Evolutionary conservation across 2,329 filamentous ascomycete species (phyloP).

Genomic region (Monosporascus sp.): DNA sequence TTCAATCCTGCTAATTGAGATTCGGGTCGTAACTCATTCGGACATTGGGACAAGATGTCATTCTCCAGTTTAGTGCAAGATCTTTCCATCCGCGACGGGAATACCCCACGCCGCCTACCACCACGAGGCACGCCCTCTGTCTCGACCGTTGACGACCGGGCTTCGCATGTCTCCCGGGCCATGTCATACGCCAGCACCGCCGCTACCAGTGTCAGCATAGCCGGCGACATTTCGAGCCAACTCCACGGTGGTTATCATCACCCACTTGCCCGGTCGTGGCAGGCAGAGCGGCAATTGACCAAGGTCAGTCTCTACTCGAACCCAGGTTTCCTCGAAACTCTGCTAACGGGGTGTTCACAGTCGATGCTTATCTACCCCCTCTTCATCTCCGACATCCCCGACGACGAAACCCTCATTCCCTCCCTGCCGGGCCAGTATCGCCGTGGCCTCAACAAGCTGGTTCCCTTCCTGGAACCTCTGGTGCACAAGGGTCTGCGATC

Average conservation of each 20-base stretch:
- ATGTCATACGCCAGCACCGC: slow-evolving; percentile 63
- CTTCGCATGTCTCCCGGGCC: slow-evolving; percentile 57
- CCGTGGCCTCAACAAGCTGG: slow-evolving; percentile 78
- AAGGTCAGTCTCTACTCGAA: slow-evolving; percentile 52
- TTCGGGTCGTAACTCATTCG: neutral
- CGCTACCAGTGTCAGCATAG: slow-evolving; percentile 64
- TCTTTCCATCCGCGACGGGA: slow-evolving; percentile 52
- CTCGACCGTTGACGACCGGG: slow-evolving; percentile 54
- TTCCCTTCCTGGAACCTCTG: slow-evolving; percentile 79
- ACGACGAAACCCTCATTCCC: slow-evolving; percentile 85
- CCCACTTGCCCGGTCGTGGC: slow-evolving; percentile 73
- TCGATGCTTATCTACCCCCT: slow-evolving; percentile 98
- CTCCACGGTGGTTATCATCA: slow-evolving; percentile 80
- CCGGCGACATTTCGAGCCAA: slow-evolving; percentile 74
- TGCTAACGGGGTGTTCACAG: slow-evolving; percentile 36
- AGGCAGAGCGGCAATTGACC: slow-evolving; percentile 77
- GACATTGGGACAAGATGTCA: slow-evolving; percentile 42
- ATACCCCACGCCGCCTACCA: slow-evolving; percentile 37
- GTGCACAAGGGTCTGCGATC: slow-evolving; percentile 85
- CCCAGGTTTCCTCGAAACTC: neutral
- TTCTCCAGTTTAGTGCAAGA: slow-evolving; percentile 65
- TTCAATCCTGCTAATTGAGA: neutral
- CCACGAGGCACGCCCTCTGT: slow-evolving; percentile 38
- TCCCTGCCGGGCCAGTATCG: slow-evolving; percentile 88
- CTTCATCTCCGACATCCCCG: slow-evolving; percentile 90